phyloP scores from a whole-genome alignment of 768 basidiomycete genomes.

The Hygrophorus russula region DNA sequence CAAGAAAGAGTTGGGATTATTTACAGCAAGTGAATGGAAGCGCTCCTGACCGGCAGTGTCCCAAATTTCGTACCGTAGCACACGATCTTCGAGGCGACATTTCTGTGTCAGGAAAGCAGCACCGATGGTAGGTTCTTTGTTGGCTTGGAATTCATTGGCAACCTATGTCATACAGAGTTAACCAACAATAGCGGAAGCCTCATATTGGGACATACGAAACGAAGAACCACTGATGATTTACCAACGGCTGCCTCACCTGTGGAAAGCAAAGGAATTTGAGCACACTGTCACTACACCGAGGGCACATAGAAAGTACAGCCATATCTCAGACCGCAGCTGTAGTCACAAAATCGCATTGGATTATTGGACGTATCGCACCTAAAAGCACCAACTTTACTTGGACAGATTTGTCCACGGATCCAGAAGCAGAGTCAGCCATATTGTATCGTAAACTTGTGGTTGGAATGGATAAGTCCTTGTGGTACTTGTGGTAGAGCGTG shows the following conservation, averaged over 20 bases:
- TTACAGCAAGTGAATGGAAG: constrained; percentile 90
- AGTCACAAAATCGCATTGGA: too few species aligned
- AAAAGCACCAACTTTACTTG: constrained; percentile 97
- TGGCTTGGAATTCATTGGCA: constrained; percentile 95
- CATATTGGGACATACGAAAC: constrained; percentile 59
- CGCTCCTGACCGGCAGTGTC: constrained; percentile 94
- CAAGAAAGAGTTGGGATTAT: constrained; percentile 17
- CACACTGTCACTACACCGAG: background rate
- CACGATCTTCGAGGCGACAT: constrained; percentile 89
- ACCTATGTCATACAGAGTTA: constrained; percentile 37
- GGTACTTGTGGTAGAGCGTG: background rate
- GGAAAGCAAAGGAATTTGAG: constrained; percentile 9
- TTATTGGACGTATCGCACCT: constrained; percentile 40
- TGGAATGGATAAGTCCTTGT: too few species aligned
- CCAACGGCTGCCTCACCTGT: constrained; percentile 97
- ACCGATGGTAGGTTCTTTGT: constrained; percentile 98
- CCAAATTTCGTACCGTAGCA: constrained; percentile 94
- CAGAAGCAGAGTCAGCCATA: constrained; percentile 71
- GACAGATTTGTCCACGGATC: constrained; percentile 77
- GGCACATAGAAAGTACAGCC: background rate
- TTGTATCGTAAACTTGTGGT: constrained; percentile 5
- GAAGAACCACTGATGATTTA: constrained; percentile 95
- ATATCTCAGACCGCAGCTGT: too few species aligned
- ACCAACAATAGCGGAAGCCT: constrained; percentile 5
- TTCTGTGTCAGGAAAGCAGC: constrained; percentile 95